Evolutionary conservation across 805 yeast genomes (phyloP).

Genomic region (Aciculoconidium aculeatum): DNA sequence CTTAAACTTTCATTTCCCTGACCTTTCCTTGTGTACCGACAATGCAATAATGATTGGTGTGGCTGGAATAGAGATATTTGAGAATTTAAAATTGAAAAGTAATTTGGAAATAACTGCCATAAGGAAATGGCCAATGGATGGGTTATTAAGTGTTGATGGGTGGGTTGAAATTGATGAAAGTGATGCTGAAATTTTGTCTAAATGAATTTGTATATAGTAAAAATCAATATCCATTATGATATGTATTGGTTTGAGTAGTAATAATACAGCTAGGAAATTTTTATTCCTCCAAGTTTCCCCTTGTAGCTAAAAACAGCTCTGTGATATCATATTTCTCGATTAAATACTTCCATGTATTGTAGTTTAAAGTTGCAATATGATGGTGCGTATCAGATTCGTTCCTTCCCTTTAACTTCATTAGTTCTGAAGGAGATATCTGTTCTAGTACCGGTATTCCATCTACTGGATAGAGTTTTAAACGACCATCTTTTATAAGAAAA

Average conservation of each 20-base stretch:
- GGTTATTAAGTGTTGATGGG: conserved; percentile 44
- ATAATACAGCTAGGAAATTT: too few relatives aligned
- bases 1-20: conserved; percentile 58
- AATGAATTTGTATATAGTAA: conserved; percentile 1
- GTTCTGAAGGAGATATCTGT: too few relatives aligned
- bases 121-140: conserved; percentile 76
- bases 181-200: conserved; percentile 12
- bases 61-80: conserved; percentile 89
- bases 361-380: conserved; percentile 67
- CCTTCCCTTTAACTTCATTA: too few relatives aligned
- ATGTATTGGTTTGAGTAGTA: too few relatives aligned
- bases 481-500: conserved; percentile 72
- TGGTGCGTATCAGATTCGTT: conserved; percentile 47
- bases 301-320: conserved; percentile 48
- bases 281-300: too few relatives aligned
- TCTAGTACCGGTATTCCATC: too few relatives aligned
- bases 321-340: conserved; percentile 51
- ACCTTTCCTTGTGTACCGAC: conserved; percentile 74
- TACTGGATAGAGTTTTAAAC: conserved; percentile 46
- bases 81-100: conserved; percentile 43
- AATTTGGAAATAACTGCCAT: conserved; percentile 55
- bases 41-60: conserved; percentile 97
- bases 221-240: background rate
- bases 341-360: conserved; percentile 57
- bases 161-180: conserved; percentile 34